Evolutionary conservation across 345 rosid species (phyloP).

Genomic region (Arabidopsis arenosa): DNA sequence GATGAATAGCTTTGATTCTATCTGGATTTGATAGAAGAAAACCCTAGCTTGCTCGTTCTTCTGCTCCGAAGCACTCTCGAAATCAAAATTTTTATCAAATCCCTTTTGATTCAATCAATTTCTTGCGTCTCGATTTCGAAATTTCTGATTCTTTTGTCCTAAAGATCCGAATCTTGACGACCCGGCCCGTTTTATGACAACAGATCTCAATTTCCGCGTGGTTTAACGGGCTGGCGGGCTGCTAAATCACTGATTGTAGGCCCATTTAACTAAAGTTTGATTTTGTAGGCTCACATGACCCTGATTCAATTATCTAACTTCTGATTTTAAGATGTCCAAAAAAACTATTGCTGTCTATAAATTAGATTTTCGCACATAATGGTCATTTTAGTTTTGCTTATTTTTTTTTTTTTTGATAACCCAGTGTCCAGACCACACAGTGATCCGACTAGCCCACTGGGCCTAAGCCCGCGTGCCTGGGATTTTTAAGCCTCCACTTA

Average conservation of each 20-base stretch:
- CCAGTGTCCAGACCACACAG: too few relatives aligned
- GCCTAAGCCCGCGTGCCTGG: too few relatives aligned
- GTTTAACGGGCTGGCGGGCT: conserved; percentile 14
- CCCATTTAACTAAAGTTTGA: neutral
- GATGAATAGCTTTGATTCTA: neutral
- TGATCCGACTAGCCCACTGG: too few relatives aligned
- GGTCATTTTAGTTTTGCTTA: neutral
- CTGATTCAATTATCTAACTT: neutral
- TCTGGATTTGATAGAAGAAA: neutral
- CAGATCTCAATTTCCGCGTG: too few relatives aligned
- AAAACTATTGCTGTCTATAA: neutral
- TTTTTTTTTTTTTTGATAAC: too few relatives aligned
- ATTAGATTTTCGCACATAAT: neutral
- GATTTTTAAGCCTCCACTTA: too few relatives aligned
- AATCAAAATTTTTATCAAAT: neutral
- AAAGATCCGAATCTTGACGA: conserved; percentile 26
- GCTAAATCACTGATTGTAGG: neutral
- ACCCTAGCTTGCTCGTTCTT: conserved; percentile 21
- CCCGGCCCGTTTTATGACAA: conserved; percentile 25
- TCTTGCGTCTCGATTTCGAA: neutral
- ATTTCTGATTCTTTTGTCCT: conserved; percentile 25
- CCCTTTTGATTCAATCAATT: neutral
- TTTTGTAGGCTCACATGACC: conserved; percentile 6
- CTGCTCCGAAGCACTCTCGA: neutral
- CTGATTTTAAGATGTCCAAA: neutral